Evolutionary conservation across 1,284 basidiomycete species (phyloP).

Genomic region (Pseudozyma thailandica): DNA sequence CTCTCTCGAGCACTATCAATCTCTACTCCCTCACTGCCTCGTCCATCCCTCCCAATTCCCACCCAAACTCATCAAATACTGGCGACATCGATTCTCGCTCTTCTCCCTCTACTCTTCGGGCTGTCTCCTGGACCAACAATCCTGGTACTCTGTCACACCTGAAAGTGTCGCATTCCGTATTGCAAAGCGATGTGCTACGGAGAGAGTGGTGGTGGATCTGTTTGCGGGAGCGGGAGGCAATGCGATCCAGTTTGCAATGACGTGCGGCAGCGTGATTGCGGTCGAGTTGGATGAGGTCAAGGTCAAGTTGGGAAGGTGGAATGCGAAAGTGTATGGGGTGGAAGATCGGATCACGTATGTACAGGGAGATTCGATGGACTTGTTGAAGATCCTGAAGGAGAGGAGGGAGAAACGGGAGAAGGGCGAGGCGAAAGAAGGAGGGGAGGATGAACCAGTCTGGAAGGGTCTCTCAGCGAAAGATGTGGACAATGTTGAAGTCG

Average conservation of each 20-base stretch:
- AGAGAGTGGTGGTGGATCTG: conserved; percentile 78
- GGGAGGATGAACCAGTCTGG: conserved; percentile 19
- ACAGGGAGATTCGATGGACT: conserved; percentile 84
- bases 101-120: conserved; percentile 59
- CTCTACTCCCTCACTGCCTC: conserved; percentile 16
- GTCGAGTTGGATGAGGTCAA: conserved; percentile 86
- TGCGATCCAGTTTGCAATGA: conserved; percentile 93
- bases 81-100: conserved; percentile 51
- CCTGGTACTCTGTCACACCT: conserved; percentile 97
- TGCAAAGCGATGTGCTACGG: conserved; percentile 79
- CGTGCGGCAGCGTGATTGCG: conserved; percentile 91
- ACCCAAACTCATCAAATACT: conserved; percentile 34
- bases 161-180: conserved; percentile 90
- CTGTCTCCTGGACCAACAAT: conserved; percentile 78
- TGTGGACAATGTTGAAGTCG: conserved; percentile 20
- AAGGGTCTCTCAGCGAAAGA: conserved; percentile 22
- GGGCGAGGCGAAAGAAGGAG: conserved; percentile 55
- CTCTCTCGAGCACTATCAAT: conserved; percentile 6
- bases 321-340: conserved; percentile 89
- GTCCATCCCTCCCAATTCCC: conserved; percentile 29
- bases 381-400: conserved; percentile 70
- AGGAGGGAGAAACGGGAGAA: conserved; percentile 2
- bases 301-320: conserved; percentile 86
- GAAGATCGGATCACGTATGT: conserved; percentile 93
- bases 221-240: conserved; percentile 99